Evolutionary conservation across 495 filamentous ascomycete species (phyloP), one percentile per base, ranked within the genome.

Genomic region (Oleoguttula mirabilis): DNA sequence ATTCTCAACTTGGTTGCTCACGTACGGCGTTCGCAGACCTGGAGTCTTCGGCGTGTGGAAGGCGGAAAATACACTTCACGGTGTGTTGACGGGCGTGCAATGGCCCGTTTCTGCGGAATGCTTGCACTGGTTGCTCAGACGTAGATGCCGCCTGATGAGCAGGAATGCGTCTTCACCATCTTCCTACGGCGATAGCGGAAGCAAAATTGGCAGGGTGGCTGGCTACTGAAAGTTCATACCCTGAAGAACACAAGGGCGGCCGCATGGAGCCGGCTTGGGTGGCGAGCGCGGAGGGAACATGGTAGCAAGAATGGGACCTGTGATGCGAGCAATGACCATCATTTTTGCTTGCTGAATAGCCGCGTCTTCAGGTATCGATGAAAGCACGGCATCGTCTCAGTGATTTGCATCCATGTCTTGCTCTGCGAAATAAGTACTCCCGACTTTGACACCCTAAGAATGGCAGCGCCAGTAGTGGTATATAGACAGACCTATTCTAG

Each of bases 21-120:
- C 8, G 36, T 25, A 20, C 32, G 45, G 45, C 36, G 45, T 40
- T 46, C 21, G 35, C 19, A 27, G 44, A 35, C 44, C 37, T 41
- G 44, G 44, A 14, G 44, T 47, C 30, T 34, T 11, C 19, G 44
- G 44, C 37, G 44, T 22, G 27, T 4, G 32, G 32, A 30, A 30
- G 14, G 27, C 8, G 27, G 27, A 30, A 30, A 30, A 8, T 30
- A 30, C 27, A 30, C 27, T 30, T 14, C 27, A 30, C 27, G 27
- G 27, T 30, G 27, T 30, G 27, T 8, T 8, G 27, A 30, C 14
- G 27, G 27, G 27, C 27, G 14, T 30, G 27, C 14, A 14, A 30
- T 30, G 27, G 27, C 27, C 14, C 27, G 14, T 30, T 30, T 30
- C 14, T 8, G 8, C 8, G 27, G 14, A 30, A 30, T 30, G 27